Base-by-base conservation (phyloP, 495 filamentous ascomycete species). In the Saxophila tyrrhenica region DNA sequence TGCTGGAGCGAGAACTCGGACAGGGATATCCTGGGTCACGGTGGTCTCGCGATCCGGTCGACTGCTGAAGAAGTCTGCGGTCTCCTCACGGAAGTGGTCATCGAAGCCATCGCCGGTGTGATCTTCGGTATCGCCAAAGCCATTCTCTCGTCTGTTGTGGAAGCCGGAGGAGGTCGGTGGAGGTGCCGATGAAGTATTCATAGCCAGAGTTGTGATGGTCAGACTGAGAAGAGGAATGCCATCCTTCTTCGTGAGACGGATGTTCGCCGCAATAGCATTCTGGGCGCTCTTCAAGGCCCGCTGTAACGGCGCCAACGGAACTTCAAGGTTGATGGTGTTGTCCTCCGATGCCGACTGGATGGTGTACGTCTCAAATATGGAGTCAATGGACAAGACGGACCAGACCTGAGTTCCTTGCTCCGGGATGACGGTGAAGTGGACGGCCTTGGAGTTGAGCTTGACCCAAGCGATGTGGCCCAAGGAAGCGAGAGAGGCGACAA, bases 11-110 rank as follows among this genome's bases (percentile, higher is more conserved):
- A 98, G 78, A 2, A 98, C 88, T 3, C 88, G 81, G 48, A 96
- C 81, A n/a, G 94, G 92, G 23, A 97, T 79, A 67, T 96, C 89
- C 64, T 98, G 94, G n/a, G 89, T 95, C 61, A 98, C 82, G 62
- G 87, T 74, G 35, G 88, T 91, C 65, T 95, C 88, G 44, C 57
- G 58, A 24, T 58, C 86, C 59, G 83, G 81, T 23, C 73, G 71
- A 3, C 69, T 61, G 17, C 66, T 59, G 50, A 54, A 58, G 69
- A 80, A 60, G 16, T 74, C 75, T 47, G 56, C 38, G 50, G 51
- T 51, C 24, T 49, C 52, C 25, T 54, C 52, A 17, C 55, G 41
- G 25, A 62, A 56, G 1, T 56, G 38, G 24, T 53, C 48, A 24
- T 54, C 25, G 43, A 7, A 38, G 19, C 35, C 35, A 19, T 41